A percentile compares a stretch with the other conserved stretches of the same genome.
Evolutionary conservation across 495 filamentous ascomycete genomes (phyloP).

Genomic region (Hypoxylon crocopeplum): DNA sequence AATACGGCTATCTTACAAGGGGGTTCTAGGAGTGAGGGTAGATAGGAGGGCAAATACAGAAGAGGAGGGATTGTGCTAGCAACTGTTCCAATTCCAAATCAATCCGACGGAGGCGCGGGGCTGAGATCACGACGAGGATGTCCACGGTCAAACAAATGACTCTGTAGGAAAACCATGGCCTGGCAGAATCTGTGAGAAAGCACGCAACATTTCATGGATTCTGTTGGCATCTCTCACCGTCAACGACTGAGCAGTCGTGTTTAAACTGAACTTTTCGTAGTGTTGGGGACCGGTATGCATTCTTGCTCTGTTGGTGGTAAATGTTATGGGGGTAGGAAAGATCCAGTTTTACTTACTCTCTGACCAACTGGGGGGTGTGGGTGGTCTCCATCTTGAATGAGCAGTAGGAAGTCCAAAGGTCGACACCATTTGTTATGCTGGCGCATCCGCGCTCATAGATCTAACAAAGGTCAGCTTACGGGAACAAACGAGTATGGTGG

Average conservation of each 20-base stretch:
- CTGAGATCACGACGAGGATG: constrained; percentile 49
- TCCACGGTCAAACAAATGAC: constrained; percentile 53
- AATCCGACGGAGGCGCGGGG: constrained; percentile 53
- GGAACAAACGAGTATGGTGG: neutral
- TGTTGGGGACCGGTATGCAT: constrained; percentile 43
- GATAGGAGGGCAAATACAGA: constrained; percentile 64
- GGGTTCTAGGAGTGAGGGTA: constrained; percentile 47
- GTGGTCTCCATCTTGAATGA: constrained; percentile 96
- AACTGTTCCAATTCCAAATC: constrained; percentile 57
- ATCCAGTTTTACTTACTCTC: constrained; percentile 93
- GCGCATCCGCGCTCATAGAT: constrained; percentile 96
- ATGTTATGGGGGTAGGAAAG: constrained; percentile 76
- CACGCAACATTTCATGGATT: constrained; percentile 54
- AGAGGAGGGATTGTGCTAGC: constrained; percentile 60
- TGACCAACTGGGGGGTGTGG: constrained; percentile 91
- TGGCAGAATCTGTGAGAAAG: constrained; percentile 66
- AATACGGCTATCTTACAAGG: constrained; percentile 41
- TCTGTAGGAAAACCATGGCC: constrained; percentile 58
- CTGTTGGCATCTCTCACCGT: constrained; percentile 62
- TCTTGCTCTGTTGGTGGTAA: constrained; percentile 45
- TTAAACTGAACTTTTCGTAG: constrained; percentile 18
- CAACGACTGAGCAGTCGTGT: constrained; percentile 46
- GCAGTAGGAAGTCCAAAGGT: constrained; percentile 97
- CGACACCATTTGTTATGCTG: constrained; percentile 90
- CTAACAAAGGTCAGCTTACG: constrained; percentile 48